Evolutionary conservation across 306 rosid species (phyloP).

Genomic region (Hippophae gyantsensis): DNA sequence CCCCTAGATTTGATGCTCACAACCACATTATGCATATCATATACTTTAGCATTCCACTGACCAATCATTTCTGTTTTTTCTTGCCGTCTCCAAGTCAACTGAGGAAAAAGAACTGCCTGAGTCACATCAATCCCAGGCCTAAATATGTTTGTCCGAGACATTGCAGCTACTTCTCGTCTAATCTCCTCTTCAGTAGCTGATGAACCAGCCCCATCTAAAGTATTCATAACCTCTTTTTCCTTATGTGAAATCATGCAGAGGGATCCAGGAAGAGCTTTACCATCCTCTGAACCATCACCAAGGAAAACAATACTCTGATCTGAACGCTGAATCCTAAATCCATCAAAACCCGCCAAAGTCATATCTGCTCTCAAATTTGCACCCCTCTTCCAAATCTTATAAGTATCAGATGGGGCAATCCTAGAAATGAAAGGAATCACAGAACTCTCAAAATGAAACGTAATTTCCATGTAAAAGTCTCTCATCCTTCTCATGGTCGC

Average conservation of each 20-base stretch:
- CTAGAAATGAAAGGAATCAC: conserved; percentile 95
- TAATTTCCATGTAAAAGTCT: conserved; percentile 97
- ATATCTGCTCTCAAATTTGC: conserved; percentile 95
- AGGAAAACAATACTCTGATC: conserved; percentile 88
- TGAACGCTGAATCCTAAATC: conserved; percentile 86
- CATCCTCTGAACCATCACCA: conserved; percentile 91
- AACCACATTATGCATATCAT: conserved; percentile 94
- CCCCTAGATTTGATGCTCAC: conserved; percentile 88
- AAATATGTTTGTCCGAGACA: conserved; percentile 91
- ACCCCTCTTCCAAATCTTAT: conserved; percentile 96
- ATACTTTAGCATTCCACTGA: conserved; percentile 86
- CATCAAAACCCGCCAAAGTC: conserved; percentile 98
- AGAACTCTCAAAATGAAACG: conserved; percentile 94
- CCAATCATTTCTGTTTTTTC: conserved; percentile 89
- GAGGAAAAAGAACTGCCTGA: conserved; percentile 94
- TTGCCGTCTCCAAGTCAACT: conserved; percentile 92
- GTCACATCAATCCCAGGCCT: conserved; percentile 97
- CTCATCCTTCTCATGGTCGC: conserved; percentile 88
- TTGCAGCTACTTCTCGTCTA: conserved; percentile 81
- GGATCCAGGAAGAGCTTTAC: conserved; percentile 68
- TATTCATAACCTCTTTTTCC: conserved; percentile 84
- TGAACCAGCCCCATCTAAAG: conserved; percentile 84
- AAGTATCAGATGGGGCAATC: conserved; percentile 97
- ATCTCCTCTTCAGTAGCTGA: conserved; percentile 84
- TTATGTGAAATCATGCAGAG: conserved; percentile 94